Evolutionary conservation across 2,329 filamentous ascomycete species (phyloP), one percentile per base, ranked within the genome.

Genomic region (Fusarium chlamydosporum): DNA sequence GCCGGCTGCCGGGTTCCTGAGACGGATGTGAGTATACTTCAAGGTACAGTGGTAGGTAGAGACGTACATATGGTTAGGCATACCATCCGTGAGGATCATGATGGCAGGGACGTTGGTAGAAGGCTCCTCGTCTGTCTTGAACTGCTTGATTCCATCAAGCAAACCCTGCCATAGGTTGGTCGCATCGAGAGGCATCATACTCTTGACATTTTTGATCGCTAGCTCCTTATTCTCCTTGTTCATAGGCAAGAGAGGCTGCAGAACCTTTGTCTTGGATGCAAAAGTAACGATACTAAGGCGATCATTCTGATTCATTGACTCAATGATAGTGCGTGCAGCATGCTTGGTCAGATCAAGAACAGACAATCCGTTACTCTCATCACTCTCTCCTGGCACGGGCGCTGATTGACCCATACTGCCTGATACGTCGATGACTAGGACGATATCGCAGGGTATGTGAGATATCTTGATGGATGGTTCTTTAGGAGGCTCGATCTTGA

Each of bases 131-230:
- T 56, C 62, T 3, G 78, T 71, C 0, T 78, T 71, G 58, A 89
- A 86, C 0, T 87, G 73, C 34, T 79, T 76, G 38, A 89, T 76
- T 1, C 85, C 86, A n/a, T 82, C 75, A 2, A 78, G 71, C 27
- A 90, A 80, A 3, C 87, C 88, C 8, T 84, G 79, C 87, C 87
- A 90, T 2, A 90, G 76, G 65, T 89, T 89, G 1, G 87, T 89
- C 4, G 75, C 71, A 12, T 75, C 75, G 0, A 76, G 55, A 0
- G 81, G 74, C 1, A 37, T 23, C 74, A 89, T 81, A 0, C 43
- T 56, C 23, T 82, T 76, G 20, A 89, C 83, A 8, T 78, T 82
- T 4, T 72, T 62, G n/a, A 78, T 72, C 0, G 83, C 74, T 3
- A 64, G 51, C n/a, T 69, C 72, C 72, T 89, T 89, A 65, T 83